Evolutionary conservation across 805 yeast species (phyloP).

Genomic region (Nakazawaea anatomiae): DNA sequence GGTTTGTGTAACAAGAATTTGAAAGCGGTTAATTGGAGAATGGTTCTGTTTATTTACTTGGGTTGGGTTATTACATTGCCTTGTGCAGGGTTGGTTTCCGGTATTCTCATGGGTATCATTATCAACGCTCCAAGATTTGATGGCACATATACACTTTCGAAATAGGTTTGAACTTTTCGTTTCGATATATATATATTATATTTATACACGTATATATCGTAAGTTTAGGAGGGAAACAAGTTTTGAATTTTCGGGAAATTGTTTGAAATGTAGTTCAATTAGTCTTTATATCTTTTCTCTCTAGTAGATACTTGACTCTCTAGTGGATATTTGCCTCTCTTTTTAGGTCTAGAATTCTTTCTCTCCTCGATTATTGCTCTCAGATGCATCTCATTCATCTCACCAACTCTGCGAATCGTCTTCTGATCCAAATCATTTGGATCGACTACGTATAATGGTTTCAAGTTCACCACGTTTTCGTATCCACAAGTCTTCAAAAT

Average conservation of each 20-base stretch:
- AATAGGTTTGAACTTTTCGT: neutral
- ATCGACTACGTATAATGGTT: neutral
- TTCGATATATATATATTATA: neutral
- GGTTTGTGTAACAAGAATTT: slow-evolving; percentile 65
- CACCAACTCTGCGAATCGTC: slow-evolving; percentile 3
- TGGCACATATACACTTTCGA: slow-evolving; percentile 19
- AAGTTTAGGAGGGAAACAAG: too few species aligned
- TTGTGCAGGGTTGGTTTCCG: slow-evolving; percentile 67
- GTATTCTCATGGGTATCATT: slow-evolving; percentile 56
- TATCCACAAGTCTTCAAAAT: slow-evolving; percentile 51
- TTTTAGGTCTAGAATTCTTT: neutral
- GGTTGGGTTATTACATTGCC: slow-evolving; percentile 77
- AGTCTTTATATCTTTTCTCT: too few species aligned
- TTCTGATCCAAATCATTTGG: neutral
- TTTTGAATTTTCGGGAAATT: too few species aligned
- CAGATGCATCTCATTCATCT: neutral
- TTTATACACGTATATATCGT: too few species aligned
- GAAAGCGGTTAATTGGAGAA: slow-evolving; percentile 69
- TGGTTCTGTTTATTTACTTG: slow-evolving; percentile 63
- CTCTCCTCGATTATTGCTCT: neutral
- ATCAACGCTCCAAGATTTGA: slow-evolving; percentile 55
- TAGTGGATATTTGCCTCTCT: neutral
- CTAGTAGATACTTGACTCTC: neutral
- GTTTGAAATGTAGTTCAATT: too few species aligned
- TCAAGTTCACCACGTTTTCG: slow-evolving; percentile 2